Percentiles rank a stretch among this genome's conserved stretches.
Evolutionary conservation across 352 stramenopile species (phyloP).

Genomic region (Saprolegnia parasitica): DNA sequence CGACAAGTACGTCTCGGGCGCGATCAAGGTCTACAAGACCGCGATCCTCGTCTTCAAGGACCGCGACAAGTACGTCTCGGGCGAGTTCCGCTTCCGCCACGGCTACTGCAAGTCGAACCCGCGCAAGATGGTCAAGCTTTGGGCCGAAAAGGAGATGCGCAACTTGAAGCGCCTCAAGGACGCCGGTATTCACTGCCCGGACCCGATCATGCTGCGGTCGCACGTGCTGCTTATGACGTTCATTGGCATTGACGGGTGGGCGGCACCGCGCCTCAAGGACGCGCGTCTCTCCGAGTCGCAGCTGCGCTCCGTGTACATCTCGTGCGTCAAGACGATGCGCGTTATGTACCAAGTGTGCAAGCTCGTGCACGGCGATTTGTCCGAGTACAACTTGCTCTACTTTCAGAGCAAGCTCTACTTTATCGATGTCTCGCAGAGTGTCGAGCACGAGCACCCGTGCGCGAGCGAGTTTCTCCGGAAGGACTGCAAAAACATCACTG

Average conservation of each 20-base stretch:
- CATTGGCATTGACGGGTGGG: constrained; percentile 93
- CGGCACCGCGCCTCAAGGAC: constrained; percentile 93
- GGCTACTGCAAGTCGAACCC: constrained; percentile 97
- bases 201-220: constrained; percentile 92
- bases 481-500: constrained; percentile 96
- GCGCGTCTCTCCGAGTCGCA: constrained; percentile 87
- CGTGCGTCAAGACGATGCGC: constrained; percentile 94
- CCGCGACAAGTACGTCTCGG: constrained; percentile 98
- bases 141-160: constrained; percentile 99
- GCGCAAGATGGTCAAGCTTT: constrained; percentile 99
- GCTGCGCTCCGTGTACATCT: constrained; percentile 92
- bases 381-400: constrained; percentile 99
- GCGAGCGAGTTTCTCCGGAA: constrained; percentile 97
- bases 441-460: constrained; percentile 97
- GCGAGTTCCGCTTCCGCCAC: constrained; percentile 97
- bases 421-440: constrained; percentile 98
- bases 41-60: constrained; percentile 99
- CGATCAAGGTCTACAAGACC: constrained; percentile 29
- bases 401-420: constrained; percentile 95
- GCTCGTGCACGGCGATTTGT: constrained; percentile 98
- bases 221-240: constrained; percentile 99
- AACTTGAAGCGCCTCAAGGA: constrained; percentile 93
- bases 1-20: constrained; percentile 98
- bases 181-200: constrained; percentile 88
- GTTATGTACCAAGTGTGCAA: constrained; percentile 95